Evolutionary conservation across 208 protist species (phyloP).

Genomic region (Polymyxa betae): DNA sequence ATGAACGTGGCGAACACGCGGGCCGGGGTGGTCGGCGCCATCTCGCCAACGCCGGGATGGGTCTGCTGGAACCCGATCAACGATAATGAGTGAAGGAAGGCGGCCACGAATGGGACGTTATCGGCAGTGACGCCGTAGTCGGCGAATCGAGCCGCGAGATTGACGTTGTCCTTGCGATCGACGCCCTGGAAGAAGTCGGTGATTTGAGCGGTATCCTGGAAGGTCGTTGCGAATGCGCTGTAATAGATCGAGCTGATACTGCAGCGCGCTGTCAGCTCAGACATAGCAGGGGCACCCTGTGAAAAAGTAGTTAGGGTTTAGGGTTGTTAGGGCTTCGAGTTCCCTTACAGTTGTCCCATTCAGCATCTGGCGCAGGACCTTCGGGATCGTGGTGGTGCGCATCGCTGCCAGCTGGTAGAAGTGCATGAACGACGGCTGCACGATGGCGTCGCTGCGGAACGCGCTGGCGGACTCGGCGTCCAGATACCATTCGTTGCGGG

Average conservation of each 20-base stretch:
- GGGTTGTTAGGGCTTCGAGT: too few species aligned
- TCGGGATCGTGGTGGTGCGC: background rate
- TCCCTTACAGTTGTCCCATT: too few species aligned
- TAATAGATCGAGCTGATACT: background rate
- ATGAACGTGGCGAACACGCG: background rate
- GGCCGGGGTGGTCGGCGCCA: background rate
- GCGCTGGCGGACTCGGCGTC: too few species aligned
- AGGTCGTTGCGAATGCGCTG: background rate
- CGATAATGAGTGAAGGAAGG: background rate
- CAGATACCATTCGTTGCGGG: background rate
- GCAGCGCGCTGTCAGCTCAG: background rate
- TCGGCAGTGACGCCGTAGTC: background rate
- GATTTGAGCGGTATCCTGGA: background rate
- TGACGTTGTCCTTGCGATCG: background rate
- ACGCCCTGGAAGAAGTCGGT: background rate
- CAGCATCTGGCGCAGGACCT: background rate
- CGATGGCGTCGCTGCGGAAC: background rate
- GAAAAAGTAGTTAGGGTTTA: too few species aligned
- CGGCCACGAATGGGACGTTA: background rate
- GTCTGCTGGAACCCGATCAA: background rate
- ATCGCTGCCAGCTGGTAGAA: background rate
- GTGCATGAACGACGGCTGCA: slow-evolving; percentile 39
- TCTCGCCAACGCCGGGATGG: background rate
- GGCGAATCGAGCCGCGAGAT: background rate
- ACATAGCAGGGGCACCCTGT: background rate